These are phyloP conservation scores for Fusarium floridanum DNA, from an alignment of 2,329 filamentous ascomycete species.

Conservation along the genomic window DNA sequence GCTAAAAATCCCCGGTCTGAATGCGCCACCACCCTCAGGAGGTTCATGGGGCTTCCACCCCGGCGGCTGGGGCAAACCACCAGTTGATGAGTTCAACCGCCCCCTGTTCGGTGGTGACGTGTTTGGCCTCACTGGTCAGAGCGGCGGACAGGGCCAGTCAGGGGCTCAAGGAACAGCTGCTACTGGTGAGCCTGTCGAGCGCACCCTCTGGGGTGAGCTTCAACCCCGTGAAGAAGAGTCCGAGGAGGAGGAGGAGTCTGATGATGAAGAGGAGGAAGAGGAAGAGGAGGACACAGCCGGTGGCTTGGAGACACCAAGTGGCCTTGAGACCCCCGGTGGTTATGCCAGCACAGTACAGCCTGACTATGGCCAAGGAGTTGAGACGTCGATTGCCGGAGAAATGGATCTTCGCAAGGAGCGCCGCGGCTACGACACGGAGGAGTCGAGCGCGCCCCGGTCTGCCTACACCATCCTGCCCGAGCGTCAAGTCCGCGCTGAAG, in stretches of 20 bases:
- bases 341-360: slow-evolving; percentile 84
- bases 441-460: slow-evolving; percentile 77
- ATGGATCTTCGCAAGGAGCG: slow-evolving; percentile 90
- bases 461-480: slow-evolving; percentile 94
- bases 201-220: slow-evolving; percentile 91
- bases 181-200: slow-evolving; percentile 84
- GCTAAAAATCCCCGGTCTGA: slow-evolving; percentile 94
- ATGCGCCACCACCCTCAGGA: slow-evolving; percentile 90
- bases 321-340: slow-evolving; percentile 84
- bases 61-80: slow-evolving; percentile 95
- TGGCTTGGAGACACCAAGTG: slow-evolving; percentile 80
- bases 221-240: slow-evolving; percentile 82
- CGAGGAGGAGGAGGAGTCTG: slow-evolving; percentile 80
- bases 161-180: slow-evolving; percentile 53
- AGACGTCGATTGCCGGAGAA: slow-evolving; percentile 84
- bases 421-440: slow-evolving; percentile 89
- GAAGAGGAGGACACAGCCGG: slow-evolving; percentile 72
- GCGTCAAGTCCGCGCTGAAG: slow-evolving; percentile 84
- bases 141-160: slow-evolving; percentile 53
- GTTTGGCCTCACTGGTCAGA: slow-evolving; percentile 77
- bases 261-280: slow-evolving; percentile 76
- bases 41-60: slow-evolving; percentile 96
- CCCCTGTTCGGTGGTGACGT: slow-evolving; percentile 95
- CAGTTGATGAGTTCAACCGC: slow-evolving; percentile 91
- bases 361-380: slow-evolving; percentile 77